Evolutionary conservation across 108 stramenopile species (phyloP), one percentile per base, ranked within the genome.

Genomic region (Pseudonitzschia multiseries): DNA sequence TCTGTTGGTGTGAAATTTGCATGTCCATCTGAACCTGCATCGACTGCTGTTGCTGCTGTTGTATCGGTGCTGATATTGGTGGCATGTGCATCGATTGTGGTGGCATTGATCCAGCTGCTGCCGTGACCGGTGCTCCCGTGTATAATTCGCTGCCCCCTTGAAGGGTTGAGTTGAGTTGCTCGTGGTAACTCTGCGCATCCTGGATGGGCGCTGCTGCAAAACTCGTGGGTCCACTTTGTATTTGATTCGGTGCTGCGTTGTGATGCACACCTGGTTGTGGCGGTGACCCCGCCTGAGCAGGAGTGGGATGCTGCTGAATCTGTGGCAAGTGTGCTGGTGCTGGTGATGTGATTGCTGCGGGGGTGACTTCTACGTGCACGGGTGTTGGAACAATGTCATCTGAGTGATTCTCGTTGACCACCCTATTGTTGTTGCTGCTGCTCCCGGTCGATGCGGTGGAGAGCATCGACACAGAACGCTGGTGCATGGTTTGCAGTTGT

Each of bases 1-100:
- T 56, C 10, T 22, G 54, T 12, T 22, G 54, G 5, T 9, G 10
- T 56, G 54, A 10, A 2, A 56, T 26, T 24, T 22, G 54, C 54
- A 48, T 48, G 1, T 48, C 17, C 46, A 48, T 48, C 46, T 5
- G 46, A 14, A 56, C 20, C 26, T 56, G 54, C 54, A 26, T 4
- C 54, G 21, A 22, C 1, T 63, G 40, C 31, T 40, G 62, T 4
- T 63, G 36, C 62, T 63, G 62, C 62, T 63, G 62, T 26, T 3
- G 46, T 10, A 31, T 26, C 5, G 29, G 24, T 59, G 57, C 57
- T 27, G 53, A 14, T 10, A 10, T 22, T n/a, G 29, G 29, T 31
- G 29, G 57, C 21, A 10, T 10, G 24, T 5, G 15, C 57, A 59
- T 59, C 57, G 27, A 22, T 31, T 14, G 21, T 5, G 57, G 24